A percentile compares a stretch with the other conserved stretches of the same genome.
Evolutionary conservation across 495 filamentous ascomycete species (phyloP).

Genomic region (Annulohypoxylon bovei): DNA sequence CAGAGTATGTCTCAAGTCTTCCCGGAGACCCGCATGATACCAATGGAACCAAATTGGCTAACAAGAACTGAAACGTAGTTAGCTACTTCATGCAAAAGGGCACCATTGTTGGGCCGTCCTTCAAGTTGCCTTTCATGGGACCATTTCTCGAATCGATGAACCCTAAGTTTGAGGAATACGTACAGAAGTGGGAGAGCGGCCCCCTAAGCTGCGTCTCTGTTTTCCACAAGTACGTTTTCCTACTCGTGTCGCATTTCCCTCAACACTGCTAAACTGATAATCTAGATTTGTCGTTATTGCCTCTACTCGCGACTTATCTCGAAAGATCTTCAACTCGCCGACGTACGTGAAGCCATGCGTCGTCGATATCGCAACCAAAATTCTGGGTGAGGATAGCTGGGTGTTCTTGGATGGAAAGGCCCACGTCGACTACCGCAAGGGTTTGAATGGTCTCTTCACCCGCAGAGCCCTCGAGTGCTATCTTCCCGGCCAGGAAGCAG

Average conservation of each 20-base stretch:
- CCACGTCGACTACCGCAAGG: conserved; percentile 97
- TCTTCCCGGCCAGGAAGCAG: conserved; percentile 90
- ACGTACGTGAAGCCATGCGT: conserved; percentile 94
- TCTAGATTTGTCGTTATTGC: conserved; percentile 95
- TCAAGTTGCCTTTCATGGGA: conserved; percentile 94
- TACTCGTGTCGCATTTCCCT: not conserved
- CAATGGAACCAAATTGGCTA: conserved; percentile 29
- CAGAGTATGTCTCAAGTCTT: conserved; percentile 69
- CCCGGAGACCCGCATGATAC: not conserved
- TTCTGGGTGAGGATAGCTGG: conserved; percentile 93
- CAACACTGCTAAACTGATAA: conserved; percentile 3
- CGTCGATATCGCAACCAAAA: conserved; percentile 93
- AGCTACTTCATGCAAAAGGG: conserved; percentile 89
- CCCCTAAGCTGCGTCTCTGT: conserved; percentile 96
- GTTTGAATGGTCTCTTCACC: conserved; percentile 93
- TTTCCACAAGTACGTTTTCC: conserved; percentile 91
- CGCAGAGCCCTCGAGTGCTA: conserved; percentile 87
- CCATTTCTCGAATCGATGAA: conserved; percentile 93
- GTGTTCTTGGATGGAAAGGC: conserved; percentile 96
- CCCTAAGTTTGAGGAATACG: conserved; percentile 90
- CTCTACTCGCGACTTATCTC: conserved; percentile 92
- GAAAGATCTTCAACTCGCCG: conserved; percentile 97
- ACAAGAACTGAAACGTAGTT: conserved; percentile 62
- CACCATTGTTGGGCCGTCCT: conserved; percentile 80
- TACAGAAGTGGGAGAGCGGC: conserved; percentile 90